Conservation (phyloP, 2,329 filamentous ascomycete genomes). For the Monosporascus sp. region DNA sequence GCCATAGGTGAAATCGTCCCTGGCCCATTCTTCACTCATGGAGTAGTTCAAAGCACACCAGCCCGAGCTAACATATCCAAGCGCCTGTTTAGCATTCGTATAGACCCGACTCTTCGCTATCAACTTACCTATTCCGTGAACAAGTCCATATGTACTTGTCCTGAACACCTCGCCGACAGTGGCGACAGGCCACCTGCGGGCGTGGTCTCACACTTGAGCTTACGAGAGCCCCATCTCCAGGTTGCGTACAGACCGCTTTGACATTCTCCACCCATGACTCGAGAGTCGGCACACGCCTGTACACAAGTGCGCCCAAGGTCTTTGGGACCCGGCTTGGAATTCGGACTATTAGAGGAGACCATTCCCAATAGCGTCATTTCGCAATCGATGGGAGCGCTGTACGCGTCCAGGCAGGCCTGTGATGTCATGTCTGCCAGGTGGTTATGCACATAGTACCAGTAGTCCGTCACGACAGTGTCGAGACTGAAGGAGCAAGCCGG, state of each 20-base stretch:
- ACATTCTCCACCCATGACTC: conserved; percentile 19
- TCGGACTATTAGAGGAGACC: conserved; percentile 22
- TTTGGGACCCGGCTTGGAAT: conserved; percentile 17
- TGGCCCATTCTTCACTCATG: conserved; percentile 6
- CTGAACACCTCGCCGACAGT: conserved; percentile 13
- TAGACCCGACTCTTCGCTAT: not conserved
- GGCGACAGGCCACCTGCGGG: conserved; percentile 6
- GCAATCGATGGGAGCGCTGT: conserved; percentile 23
- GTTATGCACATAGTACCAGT: conserved; percentile 24
- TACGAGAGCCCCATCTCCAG: conserved; percentile 16
- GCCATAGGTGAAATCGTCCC: conserved; percentile 17
- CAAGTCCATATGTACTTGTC: conserved; percentile 18
- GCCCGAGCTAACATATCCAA: conserved; percentile 10
- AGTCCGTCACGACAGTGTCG: conserved; percentile 20
- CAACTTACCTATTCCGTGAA: conserved; percentile 13
- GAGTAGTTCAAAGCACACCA: conserved; percentile 19
- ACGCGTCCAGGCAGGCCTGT: conserved; percentile 23
- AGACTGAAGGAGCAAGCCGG: conserved; percentile 28
- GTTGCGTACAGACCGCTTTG: conserved; percentile 14
- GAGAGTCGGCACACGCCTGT: conserved; percentile 17
- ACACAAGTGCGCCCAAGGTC: conserved; percentile 22
- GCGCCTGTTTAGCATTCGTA: not conserved
- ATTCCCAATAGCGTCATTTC: conserved; percentile 22
- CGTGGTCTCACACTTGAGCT: conserved; percentile 4
- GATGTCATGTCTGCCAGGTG: conserved; percentile 24